A percentile compares a stretch with the other conserved stretches of the same genome.
Conservation (phyloP, 208 protist genomes). For the Trypanosoma cruzi region DNA sequence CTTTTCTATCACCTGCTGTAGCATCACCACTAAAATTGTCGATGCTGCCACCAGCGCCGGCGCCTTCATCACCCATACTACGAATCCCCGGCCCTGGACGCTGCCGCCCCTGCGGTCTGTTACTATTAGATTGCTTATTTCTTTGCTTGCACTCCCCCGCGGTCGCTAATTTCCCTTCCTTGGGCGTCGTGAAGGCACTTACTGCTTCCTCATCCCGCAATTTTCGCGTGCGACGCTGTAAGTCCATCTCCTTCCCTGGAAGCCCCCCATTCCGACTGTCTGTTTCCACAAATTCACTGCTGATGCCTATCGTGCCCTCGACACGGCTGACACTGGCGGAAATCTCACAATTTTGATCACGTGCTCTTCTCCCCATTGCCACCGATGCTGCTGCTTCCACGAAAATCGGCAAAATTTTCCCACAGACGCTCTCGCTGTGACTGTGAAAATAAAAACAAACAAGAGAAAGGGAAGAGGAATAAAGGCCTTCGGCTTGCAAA, state of each 20-base stretch:
- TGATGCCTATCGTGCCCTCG: slow-evolving; percentile 1
- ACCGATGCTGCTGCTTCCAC: too few relatives aligned
- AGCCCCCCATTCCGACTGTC: slow-evolving; percentile 5
- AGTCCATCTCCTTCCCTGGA: slow-evolving; percentile 4
- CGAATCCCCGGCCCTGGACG: background rate
- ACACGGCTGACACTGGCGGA: background rate
- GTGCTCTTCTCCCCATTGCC: background rate
- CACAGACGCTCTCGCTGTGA: background rate
- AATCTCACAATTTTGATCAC: background rate
- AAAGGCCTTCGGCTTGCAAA: background rate
- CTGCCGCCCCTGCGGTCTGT: background rate
- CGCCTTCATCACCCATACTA: background rate
- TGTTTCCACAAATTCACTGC: background rate
- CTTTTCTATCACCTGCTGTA: background rate
- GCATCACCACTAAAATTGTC: background rate
- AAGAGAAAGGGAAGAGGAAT: slow-evolving; percentile 2
- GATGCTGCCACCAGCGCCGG: background rate
- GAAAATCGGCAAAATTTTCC: background rate
- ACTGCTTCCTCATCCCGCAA: slow-evolving; percentile 17
- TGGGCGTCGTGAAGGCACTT: background rate
- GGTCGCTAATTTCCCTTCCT: background rate
- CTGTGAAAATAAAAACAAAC: background rate
- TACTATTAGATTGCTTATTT: background rate
- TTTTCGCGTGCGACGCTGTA: slow-evolving; percentile 26
- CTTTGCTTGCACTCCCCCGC: background rate